Evolutionary conservation across 495 filamentous ascomycete species (phyloP).

Genomic region (Aspergillus heteromorphus): DNA sequence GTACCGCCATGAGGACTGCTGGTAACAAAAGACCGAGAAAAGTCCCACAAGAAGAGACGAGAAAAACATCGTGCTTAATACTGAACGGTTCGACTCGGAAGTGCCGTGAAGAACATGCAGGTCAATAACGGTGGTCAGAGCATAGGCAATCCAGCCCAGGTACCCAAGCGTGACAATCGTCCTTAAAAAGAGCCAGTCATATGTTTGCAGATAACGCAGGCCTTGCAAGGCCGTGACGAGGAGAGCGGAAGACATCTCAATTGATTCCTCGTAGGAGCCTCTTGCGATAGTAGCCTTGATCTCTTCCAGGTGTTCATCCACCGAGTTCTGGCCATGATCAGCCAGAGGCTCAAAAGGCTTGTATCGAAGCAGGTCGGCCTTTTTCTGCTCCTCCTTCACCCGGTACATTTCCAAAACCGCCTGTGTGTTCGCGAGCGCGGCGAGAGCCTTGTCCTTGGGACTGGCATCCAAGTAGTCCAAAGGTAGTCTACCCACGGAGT

Average conservation of each 20-base stretch:
- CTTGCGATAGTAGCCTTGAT: constrained; percentile 64
- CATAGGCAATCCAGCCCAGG: constrained; percentile 93
- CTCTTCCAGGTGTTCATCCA: constrained; percentile 60
- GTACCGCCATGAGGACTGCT: constrained; percentile 76
- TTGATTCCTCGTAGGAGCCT: constrained; percentile 66
- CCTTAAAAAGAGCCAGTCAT: constrained; percentile 96
- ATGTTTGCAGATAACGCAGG: constrained; percentile 89
- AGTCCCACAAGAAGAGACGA: constrained; percentile 67
- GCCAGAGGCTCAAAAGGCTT: constrained; percentile 61
- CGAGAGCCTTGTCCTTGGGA: constrained; percentile 73
- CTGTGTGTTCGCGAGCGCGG: constrained; percentile 77
- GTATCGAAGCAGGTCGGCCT: constrained; percentile 67
- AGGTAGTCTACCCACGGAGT: constrained; percentile 93
- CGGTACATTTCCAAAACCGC: constrained; percentile 95
- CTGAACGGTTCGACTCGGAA: constrained; percentile 59
- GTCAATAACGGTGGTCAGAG: constrained; percentile 86
- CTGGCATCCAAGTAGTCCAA: constrained; percentile 71
- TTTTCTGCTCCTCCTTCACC: constrained; percentile 88
- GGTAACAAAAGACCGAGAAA: constrained; percentile 73
- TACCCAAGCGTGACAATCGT: constrained; percentile 92
- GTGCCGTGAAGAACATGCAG: constrained; percentile 77
- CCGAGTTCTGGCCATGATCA: constrained; percentile 51
- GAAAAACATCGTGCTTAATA: constrained; percentile 59
- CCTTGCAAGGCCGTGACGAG: constrained; percentile 76
- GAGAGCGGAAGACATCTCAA: constrained; percentile 66